Percentiles rank a stretch among this genome's conserved stretches.
These are phyloP conservation scores for Gossypium aridum DNA, from an alignment of 441 rosid species.

Conservation along the genomic window DNA sequence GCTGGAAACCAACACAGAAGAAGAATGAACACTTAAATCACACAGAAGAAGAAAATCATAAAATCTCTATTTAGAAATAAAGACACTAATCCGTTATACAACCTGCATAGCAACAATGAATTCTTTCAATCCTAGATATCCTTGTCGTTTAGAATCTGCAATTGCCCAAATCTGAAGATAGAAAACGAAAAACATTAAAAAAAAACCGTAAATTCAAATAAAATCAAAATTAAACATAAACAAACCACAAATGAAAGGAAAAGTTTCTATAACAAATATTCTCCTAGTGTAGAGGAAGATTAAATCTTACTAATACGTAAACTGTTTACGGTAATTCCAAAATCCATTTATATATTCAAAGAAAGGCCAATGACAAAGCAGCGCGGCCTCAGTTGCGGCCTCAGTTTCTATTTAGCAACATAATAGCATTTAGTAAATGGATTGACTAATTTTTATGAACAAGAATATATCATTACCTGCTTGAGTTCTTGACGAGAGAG, in stretches of 20 bases:
- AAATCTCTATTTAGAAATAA: background rate
- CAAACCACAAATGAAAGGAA: background rate
- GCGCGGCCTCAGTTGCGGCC: too few relatives aligned
- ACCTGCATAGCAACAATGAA: conserved; percentile 84
- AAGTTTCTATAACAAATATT: background rate
- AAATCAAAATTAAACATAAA: background rate
- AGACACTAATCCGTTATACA: background rate
- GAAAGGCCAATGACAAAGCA: background rate
- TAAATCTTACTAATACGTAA: background rate
- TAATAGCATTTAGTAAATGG: background rate
- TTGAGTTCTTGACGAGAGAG: conserved; percentile 82
- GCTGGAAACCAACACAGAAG: conserved; percentile 26
- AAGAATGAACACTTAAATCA: background rate
- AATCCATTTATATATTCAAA: background rate
- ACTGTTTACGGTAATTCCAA: background rate
- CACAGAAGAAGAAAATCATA: background rate
- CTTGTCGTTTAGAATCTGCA: conserved; percentile 76
- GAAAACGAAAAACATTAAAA: conserved; percentile 2
- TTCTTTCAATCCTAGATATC: conserved; percentile 64
- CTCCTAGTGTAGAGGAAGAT: background rate
- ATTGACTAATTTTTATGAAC: background rate
- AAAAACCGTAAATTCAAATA: background rate
- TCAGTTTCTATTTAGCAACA: background rate
- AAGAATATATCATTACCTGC: conserved; percentile 37
- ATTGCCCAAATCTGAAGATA: conserved; percentile 68